Evolutionary conservation across 1,284 basidiomycete genomes (phyloP).

Genomic region (Salmacisia buchloeana): DNA sequence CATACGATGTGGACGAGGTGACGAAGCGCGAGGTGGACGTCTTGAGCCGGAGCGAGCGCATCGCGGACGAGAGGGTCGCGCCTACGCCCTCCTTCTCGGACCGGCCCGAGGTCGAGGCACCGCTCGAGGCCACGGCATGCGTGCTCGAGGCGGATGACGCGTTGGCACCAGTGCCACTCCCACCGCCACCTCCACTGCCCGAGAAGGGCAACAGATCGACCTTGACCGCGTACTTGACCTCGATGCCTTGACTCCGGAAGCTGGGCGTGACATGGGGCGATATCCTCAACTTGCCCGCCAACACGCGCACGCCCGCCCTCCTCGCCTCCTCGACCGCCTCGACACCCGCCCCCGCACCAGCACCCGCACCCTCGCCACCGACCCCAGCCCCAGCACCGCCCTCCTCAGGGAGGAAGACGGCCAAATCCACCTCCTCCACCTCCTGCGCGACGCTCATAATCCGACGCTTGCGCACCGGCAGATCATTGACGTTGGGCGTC

Average conservation of each 20-base stretch:
- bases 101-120: conserved; percentile 1
- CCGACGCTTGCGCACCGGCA: conserved; percentile 30
- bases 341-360: conserved; percentile 24
- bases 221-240: conserved; percentile 45
- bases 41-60: background rate
- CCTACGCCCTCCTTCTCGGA: conserved; percentile 22
- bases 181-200: background rate
- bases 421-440: conserved; percentile 39
- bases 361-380: conserved; percentile 29
- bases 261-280: conserved; percentile 28
- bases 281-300: conserved; percentile 34
- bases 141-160: too few species aligned
- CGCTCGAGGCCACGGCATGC: too few species aligned
- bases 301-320: conserved; percentile 29
- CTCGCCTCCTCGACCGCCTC: conserved; percentile 21
- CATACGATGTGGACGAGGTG: background rate
- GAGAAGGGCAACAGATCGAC: conserved; percentile 35
- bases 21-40: background rate
- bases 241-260: conserved; percentile 41
- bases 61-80: conserved; percentile 11
- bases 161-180: conserved; percentile 12
- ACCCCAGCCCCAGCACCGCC: conserved; percentile 19
- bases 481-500: conserved; percentile 33
- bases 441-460: conserved; percentile 35
- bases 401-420: conserved; percentile 12